These are phyloP conservation scores for cucumber (Cucumis sativus) DNA, from an alignment of 306 rosid genomes.

Conservation along the genomic window Cucumber_9930_V3 NC_026660.2:25667001-25667500, in stretches of 20 bases:
- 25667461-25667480: not conserved
- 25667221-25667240: conserved; percentile 57
- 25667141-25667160: conserved; percentile 85
- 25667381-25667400: conserved; percentile 72
- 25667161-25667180: conserved; percentile 68
- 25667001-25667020: not conserved
- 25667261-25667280: conserved; percentile 66
- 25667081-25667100: not conserved
- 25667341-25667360: conserved; percentile 60
- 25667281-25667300: conserved; percentile 56
- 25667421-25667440: not conserved
- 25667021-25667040: not conserved
- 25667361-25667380: conserved; percentile 80
- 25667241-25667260: conserved; percentile 51
- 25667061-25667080: not conserved
- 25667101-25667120: not conserved
- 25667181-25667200: conserved; percentile 48
- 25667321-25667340: conserved; percentile 79
- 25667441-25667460: not conserved
- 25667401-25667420: conserved; percentile 26
- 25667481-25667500: conserved; percentile 8
- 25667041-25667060: not conserved
- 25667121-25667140: conserved; percentile 79
- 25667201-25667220: conserved; percentile 61
- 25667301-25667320: conserved; percentile 20